Evolutionary conservation across 352 stramenopile genomes (phyloP), one percentile per base, ranked within the genome.

Genomic region (Blastocystis sp.): DNA sequence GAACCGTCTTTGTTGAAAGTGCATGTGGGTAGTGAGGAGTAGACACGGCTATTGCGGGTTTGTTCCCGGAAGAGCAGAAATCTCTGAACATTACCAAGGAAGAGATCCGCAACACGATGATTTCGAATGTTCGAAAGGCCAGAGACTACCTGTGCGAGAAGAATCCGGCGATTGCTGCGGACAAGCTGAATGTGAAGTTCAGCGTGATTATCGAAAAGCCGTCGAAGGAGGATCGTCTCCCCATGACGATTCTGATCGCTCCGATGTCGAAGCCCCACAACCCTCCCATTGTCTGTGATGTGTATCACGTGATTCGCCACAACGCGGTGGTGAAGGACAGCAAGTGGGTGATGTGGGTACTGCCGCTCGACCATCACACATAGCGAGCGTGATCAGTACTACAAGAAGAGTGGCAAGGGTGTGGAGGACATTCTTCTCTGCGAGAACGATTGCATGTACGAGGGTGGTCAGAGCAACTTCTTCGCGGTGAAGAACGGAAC

Each of bases 61-160:
- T 88, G 11, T 88, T 79, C 28, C 78, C 78, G 5, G 78, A 88
- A 56, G 78, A 79, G 41, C 64, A 79, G 64, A 79, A 88, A 34
- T 60, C 23, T 66, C 52, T 76, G n/a, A 64, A 88, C 53, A 88
- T 88, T 23, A 76, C 78, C 41, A 74, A 53, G 19, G 78, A 88
- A 40, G 78, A 76, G 34, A 53, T 88, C 78, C 67, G 52, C 21
- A 43, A 88, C 17, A 66, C 45, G 2, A 52, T 79, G 19, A 10
- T 88, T 88, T 10, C 62, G 4, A 78, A 71, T 60, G 43, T 88
- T n/a, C 65, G 56, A 21, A 79, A 61, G 40, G 67, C 78, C 21
- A 48, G 67, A 23, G 60, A 88, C 53, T 88, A 78, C 53, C 56
- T 88, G 19, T 88, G 62, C 40, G 40, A 88, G 48, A 14, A 77